phyloP scores from a whole-genome alignment of 2,329 filamentous ascomycete species.

The Fusarium pseudocircinatum region DNA sequence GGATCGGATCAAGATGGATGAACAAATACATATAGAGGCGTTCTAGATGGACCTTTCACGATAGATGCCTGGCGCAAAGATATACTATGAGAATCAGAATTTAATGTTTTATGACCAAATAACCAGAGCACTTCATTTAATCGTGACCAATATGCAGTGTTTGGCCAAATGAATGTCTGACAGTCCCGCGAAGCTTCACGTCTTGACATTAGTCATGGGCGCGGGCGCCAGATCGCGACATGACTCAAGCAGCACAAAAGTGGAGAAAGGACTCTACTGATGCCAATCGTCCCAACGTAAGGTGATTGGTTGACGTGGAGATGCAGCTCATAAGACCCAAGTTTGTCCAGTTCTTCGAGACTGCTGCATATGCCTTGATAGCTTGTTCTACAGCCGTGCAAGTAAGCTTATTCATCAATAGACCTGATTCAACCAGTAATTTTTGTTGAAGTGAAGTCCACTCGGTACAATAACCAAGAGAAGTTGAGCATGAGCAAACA shows the following conservation, averaged over 20 bases:
- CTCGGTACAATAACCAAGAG: no score
- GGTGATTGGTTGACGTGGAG: not conserved
- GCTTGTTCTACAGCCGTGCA: no score
- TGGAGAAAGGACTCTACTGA: no score
- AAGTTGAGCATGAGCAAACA: no score
- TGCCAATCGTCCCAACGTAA: no score
- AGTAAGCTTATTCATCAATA: no score
- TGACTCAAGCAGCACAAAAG: not conserved
- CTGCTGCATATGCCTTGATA: no score
- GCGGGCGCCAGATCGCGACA: not conserved
- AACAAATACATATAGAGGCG: not conserved
- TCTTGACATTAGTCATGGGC: not conserved
- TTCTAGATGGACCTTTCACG: not conserved
- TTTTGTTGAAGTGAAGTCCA: no score
- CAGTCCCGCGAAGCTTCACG: not conserved
- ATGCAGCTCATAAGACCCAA: not conserved
- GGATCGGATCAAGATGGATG: not conserved
- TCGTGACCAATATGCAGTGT: not conserved
- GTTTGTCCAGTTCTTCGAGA: no score
- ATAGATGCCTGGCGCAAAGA: conserved; percentile 1
- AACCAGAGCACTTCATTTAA: rapidly evolving
- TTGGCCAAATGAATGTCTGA: not conserved
- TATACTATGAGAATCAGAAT: conserved; percentile 10
- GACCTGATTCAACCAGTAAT: no score
- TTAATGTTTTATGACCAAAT: conserved; percentile 16